These are phyloP conservation scores for Artemisia argyi DNA, from an alignment of 129 eudicot species.

Conservation along the genomic window DNA sequence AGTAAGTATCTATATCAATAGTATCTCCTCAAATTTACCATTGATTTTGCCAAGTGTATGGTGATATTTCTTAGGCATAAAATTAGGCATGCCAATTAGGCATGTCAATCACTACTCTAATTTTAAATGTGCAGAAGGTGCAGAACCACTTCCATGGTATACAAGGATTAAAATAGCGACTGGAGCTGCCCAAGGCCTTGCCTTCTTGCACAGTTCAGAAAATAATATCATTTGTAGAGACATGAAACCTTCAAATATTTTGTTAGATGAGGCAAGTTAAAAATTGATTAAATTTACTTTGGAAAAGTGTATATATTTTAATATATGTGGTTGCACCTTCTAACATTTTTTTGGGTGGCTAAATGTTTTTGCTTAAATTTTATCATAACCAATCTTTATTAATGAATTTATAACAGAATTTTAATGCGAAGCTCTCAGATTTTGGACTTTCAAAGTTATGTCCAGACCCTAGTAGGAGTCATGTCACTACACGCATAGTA, in stretches of 20 bases:
- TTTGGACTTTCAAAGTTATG: constrained; percentile 50
- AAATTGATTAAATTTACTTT: background rate
- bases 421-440: constrained; percentile 65
- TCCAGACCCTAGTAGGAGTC: constrained; percentile 33
- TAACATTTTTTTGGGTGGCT: background rate
- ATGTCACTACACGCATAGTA: constrained; percentile 37
- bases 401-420: constrained; percentile 26
- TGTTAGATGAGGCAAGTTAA: constrained; percentile 53
- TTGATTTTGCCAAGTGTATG: no score
- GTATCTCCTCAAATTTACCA: no score
- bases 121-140: constrained; percentile 19
- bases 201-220: constrained; percentile 29
- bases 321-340: background rate
- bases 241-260: constrained; percentile 63
- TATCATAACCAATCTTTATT: no score
- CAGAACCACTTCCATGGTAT: constrained; percentile 28
- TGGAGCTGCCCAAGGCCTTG: constrained; percentile 31
- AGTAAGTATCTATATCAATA: constrained; percentile 37
- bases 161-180: constrained; percentile 28
- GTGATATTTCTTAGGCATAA: no score
- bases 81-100: no score
- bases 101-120: no score
- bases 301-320: background rate
- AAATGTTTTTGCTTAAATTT: no score
- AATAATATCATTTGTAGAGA: constrained; percentile 68